phyloP scores from a whole-genome alignment of 2,329 filamentous ascomycete species.

The Cadophora sp. region DNA sequence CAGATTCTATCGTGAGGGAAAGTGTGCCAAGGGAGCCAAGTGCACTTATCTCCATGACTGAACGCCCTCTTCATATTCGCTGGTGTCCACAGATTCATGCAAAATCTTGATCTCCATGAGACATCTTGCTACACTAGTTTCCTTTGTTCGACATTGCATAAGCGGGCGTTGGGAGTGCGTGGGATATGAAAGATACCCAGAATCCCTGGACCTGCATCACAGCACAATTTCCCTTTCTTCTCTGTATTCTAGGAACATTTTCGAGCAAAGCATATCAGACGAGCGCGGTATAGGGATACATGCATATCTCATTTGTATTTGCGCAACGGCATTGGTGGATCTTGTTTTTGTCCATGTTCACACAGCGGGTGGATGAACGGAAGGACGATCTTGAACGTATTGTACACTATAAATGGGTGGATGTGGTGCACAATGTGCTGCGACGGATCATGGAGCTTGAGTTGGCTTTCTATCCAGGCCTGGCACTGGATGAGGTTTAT shows the following conservation, averaged over 20 bases:
- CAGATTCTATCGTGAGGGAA: conserved; percentile 73
- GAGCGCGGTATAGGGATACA: neutral
- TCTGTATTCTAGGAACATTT: neutral
- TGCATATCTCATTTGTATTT: neutral
- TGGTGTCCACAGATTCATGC: neutral
- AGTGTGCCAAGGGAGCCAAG: conserved; percentile 74
- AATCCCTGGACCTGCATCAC: neutral
- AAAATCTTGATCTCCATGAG: neutral
- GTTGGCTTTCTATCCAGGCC: neutral
- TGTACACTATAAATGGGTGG: neutral
- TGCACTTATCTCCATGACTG: conserved; percentile 76
- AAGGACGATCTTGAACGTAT: neutral
- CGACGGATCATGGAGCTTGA: neutral
- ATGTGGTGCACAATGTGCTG: neutral
- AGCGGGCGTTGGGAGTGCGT: neutral
- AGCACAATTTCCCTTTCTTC: neutral
- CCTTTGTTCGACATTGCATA: neutral
- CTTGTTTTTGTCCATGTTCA: neutral
- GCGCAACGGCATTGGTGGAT: neutral
- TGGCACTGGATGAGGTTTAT: neutral
- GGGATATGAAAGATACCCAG: neutral
- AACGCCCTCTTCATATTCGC: too few relatives aligned
- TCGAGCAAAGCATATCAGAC: neutral
- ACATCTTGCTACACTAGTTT: conserved; percentile 14
- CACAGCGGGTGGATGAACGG: neutral